phyloP scores from a whole-genome alignment of 257 asterid species.

The Gynochthodes officinalis region DNA sequence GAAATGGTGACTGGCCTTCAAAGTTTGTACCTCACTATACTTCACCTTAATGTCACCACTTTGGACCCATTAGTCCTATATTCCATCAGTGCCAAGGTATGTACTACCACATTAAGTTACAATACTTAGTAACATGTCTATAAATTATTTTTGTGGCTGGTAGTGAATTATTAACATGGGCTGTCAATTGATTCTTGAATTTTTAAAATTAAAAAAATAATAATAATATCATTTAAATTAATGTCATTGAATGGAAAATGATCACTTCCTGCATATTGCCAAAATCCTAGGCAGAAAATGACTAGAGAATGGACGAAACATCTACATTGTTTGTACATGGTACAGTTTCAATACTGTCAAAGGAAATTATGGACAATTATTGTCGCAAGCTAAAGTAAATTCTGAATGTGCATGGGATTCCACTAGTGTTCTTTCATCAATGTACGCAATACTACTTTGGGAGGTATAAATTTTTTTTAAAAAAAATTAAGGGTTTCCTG shows the following conservation, averaged over 20 bases:
- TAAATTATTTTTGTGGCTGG: not conserved
- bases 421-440: not conserved
- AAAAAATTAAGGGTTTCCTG: not conserved
- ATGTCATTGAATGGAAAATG: not conserved
- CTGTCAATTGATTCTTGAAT: not conserved
- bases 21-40: conserved; percentile 55
- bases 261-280: not conserved
- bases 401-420: conserved; percentile 25
- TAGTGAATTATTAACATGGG: not conserved
- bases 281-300: conserved; percentile 41
- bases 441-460: no score
- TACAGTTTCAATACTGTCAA: conserved; percentile 36
- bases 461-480: no score
- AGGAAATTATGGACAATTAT: conserved; percentile 16
- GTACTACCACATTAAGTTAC: not conserved
- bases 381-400: not conserved
- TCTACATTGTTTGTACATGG: conserved; percentile 40
- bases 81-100: conserved; percentile 94
- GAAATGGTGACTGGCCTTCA: conserved; percentile 70
- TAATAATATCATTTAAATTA: not conserved
- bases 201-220: not conserved
- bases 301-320: conserved; percentile 76
- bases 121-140: not conserved
- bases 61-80: conserved; percentile 79
- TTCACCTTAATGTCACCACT: conserved; percentile 86